Base-by-base conservation (phyloP, 331 rosid genomes). In the Phaseolus coccineus region DNA sequence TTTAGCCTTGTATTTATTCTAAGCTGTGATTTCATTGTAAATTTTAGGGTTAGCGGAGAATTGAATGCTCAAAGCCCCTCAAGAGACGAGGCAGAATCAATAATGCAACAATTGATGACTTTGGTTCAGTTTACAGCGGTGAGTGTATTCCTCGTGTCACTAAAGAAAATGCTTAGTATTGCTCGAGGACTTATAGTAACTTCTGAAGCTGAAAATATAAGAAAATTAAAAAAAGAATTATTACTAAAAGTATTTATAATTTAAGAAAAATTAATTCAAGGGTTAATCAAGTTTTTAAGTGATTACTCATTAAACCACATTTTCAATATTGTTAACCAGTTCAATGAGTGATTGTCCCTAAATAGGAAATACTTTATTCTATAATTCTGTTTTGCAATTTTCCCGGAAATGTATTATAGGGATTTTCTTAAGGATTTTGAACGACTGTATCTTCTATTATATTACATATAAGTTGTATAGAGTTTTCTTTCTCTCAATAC, bases 61-160 rank as follows among this genome's bases (percentile, higher is more conserved):
- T 81, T 61, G 42, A 83, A 67, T 78, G 84, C 87, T 55, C 94
- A 87, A 65, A 88, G 87, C 68, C 82, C 78, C 57, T 81, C 89
- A 72, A 77, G 67, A 77, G 90, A 88, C 0, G 96, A 89, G 83
- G 91, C 88, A 73, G 88, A 82, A 78, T 85, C 82, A 47, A 75
- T 80, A 55, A 88, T 93, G 80, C 85, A 83, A 83, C 92, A 91
- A 63, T 82, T 91, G 67, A 88, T 89, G 94, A 83, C 81, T 65
- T 67, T 81, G 75, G 97, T 93, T 78, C 90, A 87, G 52, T 85
- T 39, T 81, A 93, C 97, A 79, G 97, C 91, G 56, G 97, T 93
- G 81, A 85, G 97, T 89, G 67, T 40, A 55, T 37, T 74, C 79
- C 64, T 74, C 39, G 27, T 71, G 46, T 64, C 25, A 37, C 76